A percentile compares a stretch with the other conserved stretches of the same genome.
Conservation (phyloP, 805 yeast species). For the Candida chilensis region DNA sequence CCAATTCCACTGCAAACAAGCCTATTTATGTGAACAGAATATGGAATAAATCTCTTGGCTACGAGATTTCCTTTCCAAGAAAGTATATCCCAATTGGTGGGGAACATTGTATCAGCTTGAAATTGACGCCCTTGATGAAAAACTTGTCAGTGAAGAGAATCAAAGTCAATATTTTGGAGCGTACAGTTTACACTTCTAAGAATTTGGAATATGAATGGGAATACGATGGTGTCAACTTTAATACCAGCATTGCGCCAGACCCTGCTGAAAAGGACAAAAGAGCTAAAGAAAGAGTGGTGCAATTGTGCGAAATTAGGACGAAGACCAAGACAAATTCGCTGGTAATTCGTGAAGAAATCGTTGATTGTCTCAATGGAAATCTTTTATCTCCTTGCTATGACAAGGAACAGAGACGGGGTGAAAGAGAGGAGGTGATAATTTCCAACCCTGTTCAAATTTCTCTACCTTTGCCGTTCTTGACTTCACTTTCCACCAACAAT, state of each 20-base stretch:
- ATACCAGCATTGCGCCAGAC: too few species aligned
- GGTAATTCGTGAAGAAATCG: slow-evolving; percentile 43
- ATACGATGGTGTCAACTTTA: too few species aligned
- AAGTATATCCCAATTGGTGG: slow-evolving; percentile 61
- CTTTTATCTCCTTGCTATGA: slow-evolving; percentile 48
- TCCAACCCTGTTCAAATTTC: too few species aligned
- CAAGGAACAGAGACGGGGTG: slow-evolving; percentile 8
- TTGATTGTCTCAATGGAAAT: slow-evolving; percentile 52
- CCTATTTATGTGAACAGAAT: slow-evolving; percentile 69
- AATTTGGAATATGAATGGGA: slow-evolving; percentile 45
- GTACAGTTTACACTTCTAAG: slow-evolving; percentile 53
- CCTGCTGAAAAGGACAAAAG: too few species aligned
- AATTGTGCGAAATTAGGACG: slow-evolving; percentile 58
- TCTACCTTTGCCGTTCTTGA: too few species aligned
- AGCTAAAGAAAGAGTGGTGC: slow-evolving; percentile 40
- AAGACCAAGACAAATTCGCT: slow-evolving; percentile 26
- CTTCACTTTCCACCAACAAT: too few species aligned
- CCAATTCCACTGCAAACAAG: slow-evolving; percentile 52
- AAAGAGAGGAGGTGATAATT: slow-evolving; percentile 8
- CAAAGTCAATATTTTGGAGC: slow-evolving; percentile 57
- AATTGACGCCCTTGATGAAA: slow-evolving; percentile 58
- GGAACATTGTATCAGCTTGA: slow-evolving; percentile 50
- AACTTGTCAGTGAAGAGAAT: slow-evolving; percentile 54
- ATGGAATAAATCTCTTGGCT: slow-evolving; percentile 66
- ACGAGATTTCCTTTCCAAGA: slow-evolving; percentile 62